Conservation (phyloP, 495 filamentous ascomycete genomes). For the Beverwykella pulmonaria region DNA sequence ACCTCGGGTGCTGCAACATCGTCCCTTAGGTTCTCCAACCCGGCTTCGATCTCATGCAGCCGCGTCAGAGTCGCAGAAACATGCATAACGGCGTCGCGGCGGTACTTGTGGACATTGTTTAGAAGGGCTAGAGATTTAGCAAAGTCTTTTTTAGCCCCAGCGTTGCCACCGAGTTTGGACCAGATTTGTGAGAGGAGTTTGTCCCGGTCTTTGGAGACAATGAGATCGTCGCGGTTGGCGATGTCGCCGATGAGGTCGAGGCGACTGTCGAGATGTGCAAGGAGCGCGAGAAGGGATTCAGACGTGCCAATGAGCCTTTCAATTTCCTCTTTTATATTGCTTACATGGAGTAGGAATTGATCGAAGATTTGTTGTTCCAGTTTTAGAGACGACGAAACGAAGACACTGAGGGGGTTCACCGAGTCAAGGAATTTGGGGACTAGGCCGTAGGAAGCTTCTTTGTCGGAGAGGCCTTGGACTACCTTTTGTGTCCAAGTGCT, state of each 20-base stretch:
- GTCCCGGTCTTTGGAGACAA: conserved; percentile 54
- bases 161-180: conserved; percentile 70
- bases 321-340: conserved; percentile 67
- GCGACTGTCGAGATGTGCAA: conserved; percentile 64
- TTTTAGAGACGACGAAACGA: conserved; percentile 57
- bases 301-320: conserved; percentile 64
- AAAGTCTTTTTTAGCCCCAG: conserved; percentile 56
- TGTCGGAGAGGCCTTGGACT: conserved; percentile 49
- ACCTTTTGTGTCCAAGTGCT: conserved; percentile 66
- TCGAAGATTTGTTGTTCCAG: conserved; percentile 55
- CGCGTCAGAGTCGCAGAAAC: conserved; percentile 63
- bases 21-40: conserved; percentile 68
- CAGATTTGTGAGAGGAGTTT: conserved; percentile 68
- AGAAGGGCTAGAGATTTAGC: conserved; percentile 62
- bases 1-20: conserved; percentile 64
- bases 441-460: conserved; percentile 45
- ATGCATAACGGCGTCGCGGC: conserved; percentile 61
- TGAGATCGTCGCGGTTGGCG: conserved; percentile 56
- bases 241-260: conserved; percentile 67
- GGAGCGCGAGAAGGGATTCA: conserved; percentile 59
- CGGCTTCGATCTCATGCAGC: conserved; percentile 65
- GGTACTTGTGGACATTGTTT: conserved; percentile 59
- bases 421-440: conserved; percentile 49
- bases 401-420: conserved; percentile 57
- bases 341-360: conserved; percentile 65